A percentile compares a stretch with the other conserved stretches of the same genome.
phyloP scores from a whole-genome alignment of 2,329 filamentous ascomycete species.

The Colletotrichum chrysophilum region DNA sequence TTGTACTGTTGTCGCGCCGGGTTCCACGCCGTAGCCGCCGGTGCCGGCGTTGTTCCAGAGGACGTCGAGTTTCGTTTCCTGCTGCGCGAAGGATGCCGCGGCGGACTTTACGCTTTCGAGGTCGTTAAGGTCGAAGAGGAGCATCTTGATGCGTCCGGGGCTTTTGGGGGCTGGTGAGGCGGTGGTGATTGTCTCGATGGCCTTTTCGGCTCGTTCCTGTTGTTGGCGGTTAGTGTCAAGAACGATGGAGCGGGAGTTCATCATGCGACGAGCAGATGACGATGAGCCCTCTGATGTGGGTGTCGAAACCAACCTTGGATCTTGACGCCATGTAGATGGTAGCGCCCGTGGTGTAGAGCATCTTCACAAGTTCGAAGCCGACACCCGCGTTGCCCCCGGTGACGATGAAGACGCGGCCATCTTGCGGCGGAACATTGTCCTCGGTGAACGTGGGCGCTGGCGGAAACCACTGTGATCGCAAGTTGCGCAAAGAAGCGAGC shows the following conservation, averaged over 20 bases:
- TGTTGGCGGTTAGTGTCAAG: background rate
- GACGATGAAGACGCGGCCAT: background rate
- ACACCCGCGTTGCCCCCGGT: background rate
- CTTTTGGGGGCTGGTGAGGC: background rate
- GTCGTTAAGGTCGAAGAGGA: background rate
- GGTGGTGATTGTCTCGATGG: background rate
- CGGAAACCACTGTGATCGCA: background rate
- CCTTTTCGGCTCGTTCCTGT: background rate
- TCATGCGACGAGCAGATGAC: background rate
- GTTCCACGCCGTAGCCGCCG: background rate
- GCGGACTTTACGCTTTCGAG: background rate
- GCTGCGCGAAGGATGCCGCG: background rate
- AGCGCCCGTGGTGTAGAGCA: background rate
- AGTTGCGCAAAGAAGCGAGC: background rate
- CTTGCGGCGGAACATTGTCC: background rate
- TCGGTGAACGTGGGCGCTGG: background rate
- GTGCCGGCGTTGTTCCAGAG: background rate
- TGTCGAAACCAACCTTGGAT: background rate
- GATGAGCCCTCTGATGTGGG: background rate
- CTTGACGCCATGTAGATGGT: background rate
- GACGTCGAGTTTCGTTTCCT: background rate
- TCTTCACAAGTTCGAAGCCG: background rate
- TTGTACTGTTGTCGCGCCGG: background rate
- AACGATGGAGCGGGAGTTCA: background rate
- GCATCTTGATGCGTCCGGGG: background rate